Evolutionary conservation across 495 filamentous ascomycete species (phyloP).

Genomic region (Talaromyces nanjingensis): DNA sequence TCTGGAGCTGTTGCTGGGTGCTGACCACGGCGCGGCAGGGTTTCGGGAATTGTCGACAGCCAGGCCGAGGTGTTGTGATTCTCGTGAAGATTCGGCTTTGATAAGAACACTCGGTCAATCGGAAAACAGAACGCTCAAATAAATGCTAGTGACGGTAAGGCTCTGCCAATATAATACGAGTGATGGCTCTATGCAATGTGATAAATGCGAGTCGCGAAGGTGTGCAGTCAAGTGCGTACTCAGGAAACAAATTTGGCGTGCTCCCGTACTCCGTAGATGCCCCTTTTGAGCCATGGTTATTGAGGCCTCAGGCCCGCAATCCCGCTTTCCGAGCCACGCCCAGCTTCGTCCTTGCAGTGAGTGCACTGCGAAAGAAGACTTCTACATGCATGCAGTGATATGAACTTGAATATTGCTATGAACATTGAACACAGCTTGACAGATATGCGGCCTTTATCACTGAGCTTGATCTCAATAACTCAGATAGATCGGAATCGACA

Average conservation of each 20-base stretch:
- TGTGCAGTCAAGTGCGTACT: not conserved
- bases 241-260: not conserved
- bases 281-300: not conserved
- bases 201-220: not conserved
- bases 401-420: not conserved
- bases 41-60: not conserved
- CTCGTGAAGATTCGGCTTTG: not conserved
- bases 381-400: not conserved
- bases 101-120: not conserved
- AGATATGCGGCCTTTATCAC: not conserved
- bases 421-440: not conserved
- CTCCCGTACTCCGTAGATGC: not conserved
- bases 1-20: not conserved
- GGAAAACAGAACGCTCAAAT: not conserved
- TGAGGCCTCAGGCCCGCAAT: slow-evolving; percentile 4
- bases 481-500: not conserved
- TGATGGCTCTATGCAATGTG: not conserved
- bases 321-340: not conserved
- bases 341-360: not conserved
- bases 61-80: not conserved
- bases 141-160: not conserved
- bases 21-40: not conserved
- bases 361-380: not conserved
- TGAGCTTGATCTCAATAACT: not conserved
- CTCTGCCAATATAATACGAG: not conserved